A percentile compares a stretch with the other conserved stretches of the same genome.
phyloP scores from a whole-genome alignment of 805 yeast species.

The Candida hispaniensis region DNA sequence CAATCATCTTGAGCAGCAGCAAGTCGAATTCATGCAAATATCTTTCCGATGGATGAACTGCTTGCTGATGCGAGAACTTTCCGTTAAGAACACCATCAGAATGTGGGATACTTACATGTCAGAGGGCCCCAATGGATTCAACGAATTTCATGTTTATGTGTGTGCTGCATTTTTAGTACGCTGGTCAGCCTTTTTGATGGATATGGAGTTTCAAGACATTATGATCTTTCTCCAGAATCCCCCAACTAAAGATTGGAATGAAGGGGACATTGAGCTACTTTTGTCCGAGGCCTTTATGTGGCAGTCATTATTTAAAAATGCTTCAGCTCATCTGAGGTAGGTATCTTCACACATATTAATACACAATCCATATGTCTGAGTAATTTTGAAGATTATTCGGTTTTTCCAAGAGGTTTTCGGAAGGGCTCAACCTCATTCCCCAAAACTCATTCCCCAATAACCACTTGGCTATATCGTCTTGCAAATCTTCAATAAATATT shows the following conservation, averaged over 20 bases:
- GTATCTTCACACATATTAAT: not conserved
- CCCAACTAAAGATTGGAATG: conserved; percentile 79
- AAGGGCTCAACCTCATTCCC: not conserved
- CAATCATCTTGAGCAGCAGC: conserved; percentile 65
- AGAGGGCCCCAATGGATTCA: conserved; percentile 56
- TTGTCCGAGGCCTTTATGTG: conserved; percentile 93
- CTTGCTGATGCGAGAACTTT: conserved; percentile 84
- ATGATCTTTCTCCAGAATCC: conserved; percentile 84
- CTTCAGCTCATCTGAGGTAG: conserved; percentile 66
- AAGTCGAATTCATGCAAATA: conserved; percentile 90
- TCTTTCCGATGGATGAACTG: conserved; percentile 99
- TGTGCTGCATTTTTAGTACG: conserved; percentile 93
- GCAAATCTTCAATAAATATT: too few species aligned
- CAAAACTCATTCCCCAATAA: not conserved
- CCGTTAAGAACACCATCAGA: conserved; percentile 64
- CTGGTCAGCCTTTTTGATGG: conserved; percentile 67
- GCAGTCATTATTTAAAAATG: conserved; percentile 87
- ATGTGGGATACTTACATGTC: conserved; percentile 94
- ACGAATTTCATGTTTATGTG: conserved; percentile 89
- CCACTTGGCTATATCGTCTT: too few species aligned
- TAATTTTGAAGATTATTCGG: not conserved
- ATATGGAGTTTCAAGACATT: conserved; percentile 90
- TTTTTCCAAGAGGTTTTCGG: not conserved
- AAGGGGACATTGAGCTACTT: conserved; percentile 81
- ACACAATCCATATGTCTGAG: conserved; percentile 2